These are phyloP conservation scores for Moniliophthora roreri DNA, from an alignment of 1,284 basidiomycete genomes.

Conservation along the genomic window DNA sequence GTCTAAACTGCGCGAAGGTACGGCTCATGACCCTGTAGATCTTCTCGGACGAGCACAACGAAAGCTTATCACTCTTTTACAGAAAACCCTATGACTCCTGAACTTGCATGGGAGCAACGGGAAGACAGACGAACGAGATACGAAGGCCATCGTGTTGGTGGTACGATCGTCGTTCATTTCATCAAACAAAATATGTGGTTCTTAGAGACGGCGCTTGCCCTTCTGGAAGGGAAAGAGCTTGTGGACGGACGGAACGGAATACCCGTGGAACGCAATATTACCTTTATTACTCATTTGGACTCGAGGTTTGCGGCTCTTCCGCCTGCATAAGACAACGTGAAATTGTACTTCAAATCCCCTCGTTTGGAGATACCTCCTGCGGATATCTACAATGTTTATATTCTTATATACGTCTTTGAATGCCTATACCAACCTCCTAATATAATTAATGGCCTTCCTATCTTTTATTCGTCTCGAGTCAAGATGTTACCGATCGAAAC, in stretches of 20 bases:
- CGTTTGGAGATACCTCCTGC: too few relatives aligned
- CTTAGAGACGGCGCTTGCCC: conserved; percentile 86
- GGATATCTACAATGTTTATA: too few relatives aligned
- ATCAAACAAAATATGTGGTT: conserved; percentile 98
- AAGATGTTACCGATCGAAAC: too few relatives aligned
- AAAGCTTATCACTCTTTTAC: conserved; percentile 4
- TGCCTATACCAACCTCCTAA: too few relatives aligned
- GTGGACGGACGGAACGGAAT: conserved; percentile 27
- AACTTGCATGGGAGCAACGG: conserved; percentile 66
- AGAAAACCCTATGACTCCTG: conserved; percentile 57
- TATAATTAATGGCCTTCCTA: too few relatives aligned
- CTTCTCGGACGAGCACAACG: conserved; percentile 4
- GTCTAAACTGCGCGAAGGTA: conserved; percentile 66
- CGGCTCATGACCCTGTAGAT: conserved; percentile 16
- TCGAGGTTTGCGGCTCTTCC: too few relatives aligned
- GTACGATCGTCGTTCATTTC: conserved; percentile 95
- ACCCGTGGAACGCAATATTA: conserved; percentile 21
- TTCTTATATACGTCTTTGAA: too few relatives aligned
- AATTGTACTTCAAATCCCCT: too few relatives aligned
- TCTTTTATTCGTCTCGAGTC: too few relatives aligned
- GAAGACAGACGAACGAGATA: conserved; percentile 72
- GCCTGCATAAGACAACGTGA: too few relatives aligned
- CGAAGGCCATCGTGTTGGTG: conserved; percentile 74
- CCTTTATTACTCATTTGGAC: background rate
- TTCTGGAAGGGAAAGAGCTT: conserved; percentile 75